Conservation (phyloP, 1,284 basidiomycete genomes). For the Apiotrichum brassicae region DNA sequence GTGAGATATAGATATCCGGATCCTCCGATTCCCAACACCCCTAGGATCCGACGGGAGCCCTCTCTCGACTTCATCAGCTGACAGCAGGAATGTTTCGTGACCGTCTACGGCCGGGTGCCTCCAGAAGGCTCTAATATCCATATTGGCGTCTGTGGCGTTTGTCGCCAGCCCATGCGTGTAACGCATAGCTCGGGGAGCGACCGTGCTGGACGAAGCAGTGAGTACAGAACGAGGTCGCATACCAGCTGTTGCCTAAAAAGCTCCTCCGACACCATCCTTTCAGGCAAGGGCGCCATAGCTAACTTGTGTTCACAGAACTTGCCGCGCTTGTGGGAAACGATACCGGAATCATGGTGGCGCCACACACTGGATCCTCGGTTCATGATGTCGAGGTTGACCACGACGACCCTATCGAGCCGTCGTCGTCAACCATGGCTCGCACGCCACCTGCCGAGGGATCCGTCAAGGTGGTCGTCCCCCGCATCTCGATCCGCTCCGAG, state of each 20-base stretch:
- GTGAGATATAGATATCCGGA: constrained; percentile 54
- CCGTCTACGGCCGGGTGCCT: constrained; percentile 87
- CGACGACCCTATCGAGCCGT: constrained; percentile 63
- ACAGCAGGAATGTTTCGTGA: constrained; percentile 80
- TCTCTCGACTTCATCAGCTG: too few species aligned
- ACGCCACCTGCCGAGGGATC: constrained; percentile 29
- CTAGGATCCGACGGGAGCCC: too few species aligned
- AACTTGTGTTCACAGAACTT: constrained; percentile 56
- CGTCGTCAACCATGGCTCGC: not conserved
- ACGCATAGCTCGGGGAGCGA: constrained; percentile 56
- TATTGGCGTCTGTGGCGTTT: constrained; percentile 92
- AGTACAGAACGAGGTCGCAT: constrained; percentile 41
- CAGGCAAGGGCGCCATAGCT: too few species aligned
- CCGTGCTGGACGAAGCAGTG: constrained; percentile 79
- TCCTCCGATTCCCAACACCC: too few species aligned
- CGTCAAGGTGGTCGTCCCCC: constrained; percentile 70
- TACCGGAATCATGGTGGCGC: not conserved
- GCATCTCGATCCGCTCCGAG: constrained; percentile 81
- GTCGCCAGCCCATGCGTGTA: constrained; percentile 88
- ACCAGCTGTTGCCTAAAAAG: too few species aligned
- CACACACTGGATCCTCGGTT: not conserved
- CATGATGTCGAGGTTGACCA: constrained; percentile 56
- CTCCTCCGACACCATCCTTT: too few species aligned
- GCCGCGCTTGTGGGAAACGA: constrained; percentile 71
- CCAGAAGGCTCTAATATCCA: constrained; percentile 59